A percentile compares a stretch with the other conserved stretches of the same genome.
phyloP scores from a whole-genome alignment of 805 yeast genomes.

The Wickerhamomyces bisporus region DNA sequence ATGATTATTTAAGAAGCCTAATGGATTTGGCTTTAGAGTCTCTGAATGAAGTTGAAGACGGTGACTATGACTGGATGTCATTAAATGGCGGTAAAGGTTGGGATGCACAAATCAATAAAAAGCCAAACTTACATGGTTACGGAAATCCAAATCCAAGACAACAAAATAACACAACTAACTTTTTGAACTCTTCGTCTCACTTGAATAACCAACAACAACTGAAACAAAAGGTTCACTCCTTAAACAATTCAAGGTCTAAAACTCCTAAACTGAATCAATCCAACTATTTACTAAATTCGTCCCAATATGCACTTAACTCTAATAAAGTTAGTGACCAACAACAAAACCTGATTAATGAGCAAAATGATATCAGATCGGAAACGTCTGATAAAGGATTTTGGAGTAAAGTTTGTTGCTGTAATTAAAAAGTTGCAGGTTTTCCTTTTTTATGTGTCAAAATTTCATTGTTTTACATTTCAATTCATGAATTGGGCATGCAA shows the following conservation, averaged over 20 bases:
- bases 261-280: conserved; percentile 21
- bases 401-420: conserved; percentile 23
- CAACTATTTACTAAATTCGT: conserved; percentile 22
- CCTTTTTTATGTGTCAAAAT: not conserved
- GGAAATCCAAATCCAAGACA: conserved; percentile 60
- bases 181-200: not conserved
- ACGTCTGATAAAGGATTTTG: conserved; percentile 21
- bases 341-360: conserved; percentile 21
- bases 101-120: conserved; percentile 70
- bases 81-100: conserved; percentile 77
- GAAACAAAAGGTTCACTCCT: conserved; percentile 24
- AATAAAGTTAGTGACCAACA: conserved; percentile 21
- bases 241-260: conserved; percentile 24
- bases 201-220: conserved; percentile 11
- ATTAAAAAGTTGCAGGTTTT: conserved; percentile 3
- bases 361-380: conserved; percentile 18
- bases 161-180: conserved; percentile 9
- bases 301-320: conserved; percentile 22
- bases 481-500: not conserved
- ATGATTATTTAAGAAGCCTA: conserved; percentile 56
- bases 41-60: conserved; percentile 57
- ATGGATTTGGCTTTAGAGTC: conserved; percentile 56
- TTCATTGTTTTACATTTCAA: not conserved
- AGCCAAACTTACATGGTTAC: conserved; percentile 78
- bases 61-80: conserved; percentile 76